Base-by-base conservation (phyloP, 2,329 filamentous ascomycete species). In the Botryotinia narcissicola region DNA sequence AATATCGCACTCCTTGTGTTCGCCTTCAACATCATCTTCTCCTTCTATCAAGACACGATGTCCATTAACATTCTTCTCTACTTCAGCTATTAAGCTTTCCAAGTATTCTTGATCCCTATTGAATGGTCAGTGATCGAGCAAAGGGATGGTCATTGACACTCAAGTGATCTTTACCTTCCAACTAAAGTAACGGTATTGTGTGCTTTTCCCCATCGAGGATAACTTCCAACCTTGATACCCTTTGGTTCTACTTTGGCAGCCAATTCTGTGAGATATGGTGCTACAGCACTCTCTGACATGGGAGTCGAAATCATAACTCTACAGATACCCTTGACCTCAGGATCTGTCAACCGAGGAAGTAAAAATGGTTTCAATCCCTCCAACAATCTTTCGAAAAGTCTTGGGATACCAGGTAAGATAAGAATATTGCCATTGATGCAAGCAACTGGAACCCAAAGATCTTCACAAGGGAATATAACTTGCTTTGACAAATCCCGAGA, bases 351-450 rank as follows among this genome's bases (percentile, higher is more conserved):
- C 44, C 93, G 87, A n/a, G 91, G 90, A 29, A 91, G 80, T 46
- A 98, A 81, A 66, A 84, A 80, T 0, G 93, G 90, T 82, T 92
- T 95, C 75, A 98, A 84, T 3, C 92, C 91, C 35, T 94, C 89
- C 22, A 98, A 85, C 75, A 98, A 86, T 70, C 86, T 86, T 83
- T 95, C 91, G 87, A 89, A 99, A 2, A 98, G 85, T 70, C 90
- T 87, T 0, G 96, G 96, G 25, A 98, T 92, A 0, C 96, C 96
- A 0, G 96, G 96, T 3, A 98, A 85, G 75, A 98, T 96, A 82
- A 98, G 93, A 7, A 98, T 85, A 80, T 99, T 99, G 69, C 93
- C 93, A 80, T 98, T 98, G 25, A 97, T 93, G 7, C 97, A 91
- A 29, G 89, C 87, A 67, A 98, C 88, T 0, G 96, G 96, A 57